Base-by-base conservation (phyloP, 2,329 filamentous ascomycete species). In the Lasiodiplodia sp. region DNA sequence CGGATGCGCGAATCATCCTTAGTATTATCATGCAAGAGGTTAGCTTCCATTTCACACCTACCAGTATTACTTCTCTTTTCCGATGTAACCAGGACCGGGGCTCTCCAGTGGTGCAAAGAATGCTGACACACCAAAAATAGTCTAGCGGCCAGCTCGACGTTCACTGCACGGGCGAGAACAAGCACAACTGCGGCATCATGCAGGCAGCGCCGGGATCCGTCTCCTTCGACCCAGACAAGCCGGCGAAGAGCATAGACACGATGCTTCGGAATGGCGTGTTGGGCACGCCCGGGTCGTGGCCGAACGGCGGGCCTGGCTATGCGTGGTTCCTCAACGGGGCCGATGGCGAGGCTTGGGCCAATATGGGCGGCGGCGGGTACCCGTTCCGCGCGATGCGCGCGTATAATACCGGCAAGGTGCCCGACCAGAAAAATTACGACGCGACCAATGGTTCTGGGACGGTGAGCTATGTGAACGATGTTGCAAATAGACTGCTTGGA, bases 401-500 rank as follows among this genome's bases (percentile, higher is more conserved):
- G 7, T 73, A 70, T 60, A 70, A 73, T 23, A 63, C 51, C 10
- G 69, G 60, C 4, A 60, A 55, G 25, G 56, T 68, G 4, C 12
- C 21, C 21, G 56, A 69, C 8, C 34, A 31, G 34, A 38, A 28
- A 11, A 58, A 71, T 31, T 25, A 70, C 12, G 67, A 71, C 3
- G 16, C 51, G 56, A 67, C 25, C 47, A 58, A 23, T 28, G 65
- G 25, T 52, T 58, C 31, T 63, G 68, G 40, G 44, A 71, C 49
- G 38, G 28, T 21, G 5, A 57, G 65, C 2, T 74, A 72, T 53
- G 66, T 72, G n/a, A 72, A 70, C 34, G 72, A 75, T 67, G 52
- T 75, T 21, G 72, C 72, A 37, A 75, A 75, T 55, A 63, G 73
- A 38, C 62, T 74, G 53, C 38, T 71, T 2, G 72, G 73, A 6